Conservation (phyloP, 2,329 filamentous ascomycete species). For the Helminthosporium solani region DNA sequence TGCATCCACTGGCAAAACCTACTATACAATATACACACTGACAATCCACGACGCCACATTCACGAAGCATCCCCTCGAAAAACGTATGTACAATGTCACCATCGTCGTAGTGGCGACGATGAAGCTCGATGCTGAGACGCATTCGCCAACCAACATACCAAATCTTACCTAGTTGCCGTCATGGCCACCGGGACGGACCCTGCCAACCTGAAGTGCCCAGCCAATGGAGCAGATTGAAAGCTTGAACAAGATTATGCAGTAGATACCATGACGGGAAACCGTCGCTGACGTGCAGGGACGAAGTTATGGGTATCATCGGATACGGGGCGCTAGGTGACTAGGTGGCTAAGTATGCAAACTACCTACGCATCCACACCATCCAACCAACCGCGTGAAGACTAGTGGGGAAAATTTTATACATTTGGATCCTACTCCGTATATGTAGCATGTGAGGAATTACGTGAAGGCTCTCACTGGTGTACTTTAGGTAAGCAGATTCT, state of each 20-base stretch:
- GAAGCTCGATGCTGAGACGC: conserved; percentile 44
- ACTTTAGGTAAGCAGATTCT: conserved; percentile 53
- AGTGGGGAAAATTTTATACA: too few relatives aligned
- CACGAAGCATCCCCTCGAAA: conserved; percentile 34
- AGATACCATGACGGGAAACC: conserved; percentile 41
- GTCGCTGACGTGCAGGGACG: conserved; percentile 50
- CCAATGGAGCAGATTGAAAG: conserved; percentile 46
- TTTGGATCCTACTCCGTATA: too few relatives aligned
- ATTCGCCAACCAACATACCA: conserved; percentile 42
- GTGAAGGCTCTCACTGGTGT: conserved; percentile 47
- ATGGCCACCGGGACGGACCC: conserved; percentile 52
- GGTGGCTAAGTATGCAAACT: not conserved
- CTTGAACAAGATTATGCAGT: conserved; percentile 33
- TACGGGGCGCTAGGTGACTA: conserved; percentile 50
- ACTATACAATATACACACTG: conserved; percentile 43
- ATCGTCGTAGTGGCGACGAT: conserved; percentile 48
- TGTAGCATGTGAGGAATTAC: conserved; percentile 31
- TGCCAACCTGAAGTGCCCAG: conserved; percentile 46
- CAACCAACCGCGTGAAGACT: conserved; percentile 44
- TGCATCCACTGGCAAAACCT: conserved; percentile 43
- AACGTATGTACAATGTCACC: conserved; percentile 49
- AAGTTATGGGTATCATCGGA: conserved; percentile 52
- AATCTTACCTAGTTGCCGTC: conserved; percentile 48
- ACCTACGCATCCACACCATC: not conserved
- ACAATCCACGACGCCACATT: conserved; percentile 40